Base-by-base conservation (phyloP, 2,329 filamentous ascomycete genomes). In the Domatiomyces catenatus region DNA sequence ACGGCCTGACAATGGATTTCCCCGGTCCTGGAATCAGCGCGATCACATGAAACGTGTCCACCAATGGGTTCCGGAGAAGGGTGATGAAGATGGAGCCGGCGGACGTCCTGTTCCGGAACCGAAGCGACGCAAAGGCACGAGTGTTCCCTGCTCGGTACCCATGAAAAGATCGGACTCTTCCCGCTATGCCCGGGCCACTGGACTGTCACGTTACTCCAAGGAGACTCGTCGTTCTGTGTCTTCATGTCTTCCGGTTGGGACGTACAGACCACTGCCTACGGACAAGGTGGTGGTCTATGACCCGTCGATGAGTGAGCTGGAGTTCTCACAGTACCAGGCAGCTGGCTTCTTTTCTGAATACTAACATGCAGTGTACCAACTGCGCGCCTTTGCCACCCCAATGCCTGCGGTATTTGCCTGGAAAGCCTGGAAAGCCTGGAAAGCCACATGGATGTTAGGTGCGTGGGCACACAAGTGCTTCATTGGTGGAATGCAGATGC, bases 41-140 rank as follows among this genome's bases (percentile, higher is more conserved):
- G 90, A 96, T 70, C 90, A 96, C 75, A 95, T 95, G 89, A 86
- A 87, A 71, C 83, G 90, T 55, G 89, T 95, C 6, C 90, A 96
- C 61, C 76, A 79, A 58, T 79, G 76, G 61, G 72, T 53, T 42
- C 54, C 19, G 44, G 26, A 48, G 47, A 46, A 44, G 43, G 44
- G 39, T 19, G 15, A 20, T 48, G 20, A 44, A 49, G 48, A 56
- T 48, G 47, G 53, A 52, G 42, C 48, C 48, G 18, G 19, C 50
- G 28, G 48, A 51, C 44, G 42, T 46, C 43, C 46, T 47, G 18
- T 48, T 49, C 19, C 51, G 50, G 39, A 18, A 32, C 61, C 63
- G 42, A 53, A 53, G 46, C 51, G 54, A 51, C 49, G 53, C 52
- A 60, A 56, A 49, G 49, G 47, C 42, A 50, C 50, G 22, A 52